These are phyloP conservation scores for Ustulina deusta DNA, from an alignment of 2,329 filamentous ascomycete species.

Conservation along the genomic window DNA sequence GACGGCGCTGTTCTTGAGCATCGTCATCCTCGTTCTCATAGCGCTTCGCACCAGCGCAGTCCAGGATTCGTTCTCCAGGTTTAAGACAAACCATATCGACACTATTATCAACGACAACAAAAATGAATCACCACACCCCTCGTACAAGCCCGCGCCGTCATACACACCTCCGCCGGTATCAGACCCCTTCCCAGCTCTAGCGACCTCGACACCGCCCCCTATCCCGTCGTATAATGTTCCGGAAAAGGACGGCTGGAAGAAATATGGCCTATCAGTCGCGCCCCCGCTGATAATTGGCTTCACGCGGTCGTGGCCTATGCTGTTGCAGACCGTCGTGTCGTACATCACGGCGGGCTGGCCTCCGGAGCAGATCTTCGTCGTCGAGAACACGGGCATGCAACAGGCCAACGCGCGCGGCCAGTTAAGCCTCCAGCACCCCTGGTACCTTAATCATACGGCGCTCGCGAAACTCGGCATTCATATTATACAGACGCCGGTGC, in stretches of 20 bases:
- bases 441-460: conserved; percentile 65
- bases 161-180: conserved; percentile 54
- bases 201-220: conserved; percentile 52
- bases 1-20: conserved; percentile 34
- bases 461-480: conserved; percentile 65
- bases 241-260: conserved; percentile 53
- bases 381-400: conserved; percentile 70
- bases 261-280: conserved; percentile 53
- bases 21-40: conserved; percentile 37
- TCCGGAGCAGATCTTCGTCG: conserved; percentile 65
- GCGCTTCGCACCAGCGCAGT: conserved; percentile 33
- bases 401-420: conserved; percentile 62
- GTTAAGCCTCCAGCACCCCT: conserved; percentile 66
- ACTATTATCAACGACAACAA: background rate
- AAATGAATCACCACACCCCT: conserved; percentile 42
- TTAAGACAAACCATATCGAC: conserved; percentile 20
- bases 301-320: conserved; percentile 66
- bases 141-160: conserved; percentile 52
- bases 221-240: conserved; percentile 61
- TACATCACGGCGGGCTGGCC: conserved; percentile 72
- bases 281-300: conserved; percentile 71
- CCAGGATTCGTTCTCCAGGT: conserved; percentile 28
- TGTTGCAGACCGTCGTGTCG: conserved; percentile 66
- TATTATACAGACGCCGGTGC: conserved; percentile 62
- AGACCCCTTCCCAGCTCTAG: conserved; percentile 59